Evolutionary conservation across 1,139 yeast genomes (phyloP), one percentile per base, ranked within the genome.

Genomic region (Geotrichum armillariae): DNA sequence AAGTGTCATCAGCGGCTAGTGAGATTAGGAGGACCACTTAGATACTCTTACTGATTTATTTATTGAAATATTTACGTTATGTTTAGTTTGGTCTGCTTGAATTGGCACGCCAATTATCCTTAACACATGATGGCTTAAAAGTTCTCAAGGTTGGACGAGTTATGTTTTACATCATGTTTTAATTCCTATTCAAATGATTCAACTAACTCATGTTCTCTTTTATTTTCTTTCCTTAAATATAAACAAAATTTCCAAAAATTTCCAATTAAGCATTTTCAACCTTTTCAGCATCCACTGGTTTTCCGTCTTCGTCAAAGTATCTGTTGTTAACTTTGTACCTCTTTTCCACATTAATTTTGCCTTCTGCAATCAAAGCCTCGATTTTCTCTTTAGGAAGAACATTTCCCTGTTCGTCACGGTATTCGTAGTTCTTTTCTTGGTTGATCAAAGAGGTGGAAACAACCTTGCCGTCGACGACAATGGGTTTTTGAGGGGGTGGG

Each of bases 1-100:
- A 78, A 35, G 78, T 84, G 22, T 79, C 91, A 5, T 65, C 69
- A 27, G 86, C 86, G 43, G 69, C 69, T 52, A 67, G 65, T 23
- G 69, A 63, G 33, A 62, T 68, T 38, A 70, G 66, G 36, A 45
- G 55, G 11, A 33, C 44, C 7, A 21, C 36, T 14, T 43, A 12
- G n/a, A n/a, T n/a, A n/a, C n/a, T n/a, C n/a, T n/a, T n/a, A n/a
- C n/a, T n/a, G n/a, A n/a, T n/a, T n/a, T n/a, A n/a, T n/a, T n/a
- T n/a, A n/a, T n/a, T n/a, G n/a, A n/a, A n/a, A n/a, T n/a, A n/a
- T n/a, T n/a, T n/a, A n/a, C n/a, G n/a, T n/a, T n/a, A n/a, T n/a
- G n/a, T n/a, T n/a, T n/a, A n/a, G n/a, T n/a, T n/a, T n/a, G n/a
- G n/a, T n/a, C n/a, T n/a, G n/a, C n/a, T n/a, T n/a, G n/a, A n/a